phyloP scores from a whole-genome alignment of 345 rosid genomes.

The Eutrema japonicum region DNA sequence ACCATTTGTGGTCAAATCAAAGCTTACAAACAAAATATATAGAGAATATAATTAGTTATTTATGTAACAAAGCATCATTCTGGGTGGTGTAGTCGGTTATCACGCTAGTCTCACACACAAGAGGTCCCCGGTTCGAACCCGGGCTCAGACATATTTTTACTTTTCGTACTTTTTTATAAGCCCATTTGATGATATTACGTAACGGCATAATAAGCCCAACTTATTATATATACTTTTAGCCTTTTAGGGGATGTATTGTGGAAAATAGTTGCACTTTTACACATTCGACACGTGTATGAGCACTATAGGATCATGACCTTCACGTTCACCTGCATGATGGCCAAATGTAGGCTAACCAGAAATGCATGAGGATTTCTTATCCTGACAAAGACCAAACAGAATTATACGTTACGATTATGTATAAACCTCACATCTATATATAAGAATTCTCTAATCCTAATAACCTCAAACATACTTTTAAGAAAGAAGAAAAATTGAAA shows the following conservation, averaged over 20 bases:
- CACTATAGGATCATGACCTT: not conserved
- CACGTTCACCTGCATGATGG: not conserved
- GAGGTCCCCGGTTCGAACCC: slow-evolving; percentile 78
- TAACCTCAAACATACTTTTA: not conserved
- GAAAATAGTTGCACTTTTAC: no score
- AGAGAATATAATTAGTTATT: no score
- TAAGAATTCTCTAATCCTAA: not conserved
- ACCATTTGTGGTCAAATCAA: no score
- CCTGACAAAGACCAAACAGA: not conserved
- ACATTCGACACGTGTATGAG: not conserved
- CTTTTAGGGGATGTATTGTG: no score
- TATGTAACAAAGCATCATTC: not conserved
- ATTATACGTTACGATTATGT: not conserved
- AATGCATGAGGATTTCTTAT: not conserved
- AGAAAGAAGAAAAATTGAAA: not conserved
- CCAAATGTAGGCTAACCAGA: not conserved
- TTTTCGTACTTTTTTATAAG: no score
- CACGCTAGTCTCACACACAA: slow-evolving; percentile 87
- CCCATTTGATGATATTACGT: no score
- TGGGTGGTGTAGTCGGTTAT: slow-evolving; percentile 58
- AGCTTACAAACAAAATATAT: no score
- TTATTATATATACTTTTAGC: no score
- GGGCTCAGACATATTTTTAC: slow-evolving; percentile 54
- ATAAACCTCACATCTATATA: slow-evolving; percentile 3
- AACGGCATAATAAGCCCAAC: no score